phyloP scores from a whole-genome alignment of 768 basidiomycete genomes.

The Tylopilus balloui region DNA sequence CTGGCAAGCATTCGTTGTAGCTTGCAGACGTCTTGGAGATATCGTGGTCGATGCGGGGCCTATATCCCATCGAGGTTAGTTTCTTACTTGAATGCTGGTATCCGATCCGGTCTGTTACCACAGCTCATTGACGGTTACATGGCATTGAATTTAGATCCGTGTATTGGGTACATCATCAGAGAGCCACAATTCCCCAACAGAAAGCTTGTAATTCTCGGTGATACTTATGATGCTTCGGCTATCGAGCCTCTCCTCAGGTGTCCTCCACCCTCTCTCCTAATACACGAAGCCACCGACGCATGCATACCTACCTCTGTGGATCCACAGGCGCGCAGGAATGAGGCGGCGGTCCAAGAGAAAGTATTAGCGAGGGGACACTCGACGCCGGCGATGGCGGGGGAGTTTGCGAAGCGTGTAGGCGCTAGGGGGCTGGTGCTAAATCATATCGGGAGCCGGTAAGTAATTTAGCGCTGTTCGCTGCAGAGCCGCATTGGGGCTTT shows the following conservation, averaged over 20 bases:
- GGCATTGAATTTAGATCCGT: constrained; percentile 52
- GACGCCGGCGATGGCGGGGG: constrained; percentile 72
- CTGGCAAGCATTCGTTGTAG: constrained; percentile 55
- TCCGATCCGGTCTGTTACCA: neutral
- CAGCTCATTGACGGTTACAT: neutral
- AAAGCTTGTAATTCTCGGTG: constrained; percentile 73
- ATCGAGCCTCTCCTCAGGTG: constrained; percentile 53
- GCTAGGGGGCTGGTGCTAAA: constrained; percentile 68
- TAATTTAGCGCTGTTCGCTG: neutral
- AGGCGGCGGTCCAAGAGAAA: constrained; percentile 42
- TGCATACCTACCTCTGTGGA: constrained; percentile 57
- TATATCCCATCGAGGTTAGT: constrained; percentile 69
- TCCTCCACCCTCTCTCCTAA: constrained; percentile 56
- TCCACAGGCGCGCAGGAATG: constrained; percentile 40
- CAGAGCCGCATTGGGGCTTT: neutral
- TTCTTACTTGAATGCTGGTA: neutral
- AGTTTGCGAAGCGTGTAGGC: constrained; percentile 57
- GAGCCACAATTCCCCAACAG: constrained; percentile 49
- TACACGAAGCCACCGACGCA: constrained; percentile 86
- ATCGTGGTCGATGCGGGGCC: constrained; percentile 70
- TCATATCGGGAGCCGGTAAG: constrained; percentile 69
- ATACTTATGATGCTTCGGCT: constrained; percentile 61
- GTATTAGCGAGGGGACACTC: constrained; percentile 72
- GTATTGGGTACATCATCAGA: constrained; percentile 71
- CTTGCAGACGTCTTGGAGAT: constrained; percentile 36